A percentile compares a stretch with the other conserved stretches of the same genome.
Evolutionary conservation across 192 early-diverging fungal species (phyloP).

Genomic region (Umbelopsis sp.): DNA sequence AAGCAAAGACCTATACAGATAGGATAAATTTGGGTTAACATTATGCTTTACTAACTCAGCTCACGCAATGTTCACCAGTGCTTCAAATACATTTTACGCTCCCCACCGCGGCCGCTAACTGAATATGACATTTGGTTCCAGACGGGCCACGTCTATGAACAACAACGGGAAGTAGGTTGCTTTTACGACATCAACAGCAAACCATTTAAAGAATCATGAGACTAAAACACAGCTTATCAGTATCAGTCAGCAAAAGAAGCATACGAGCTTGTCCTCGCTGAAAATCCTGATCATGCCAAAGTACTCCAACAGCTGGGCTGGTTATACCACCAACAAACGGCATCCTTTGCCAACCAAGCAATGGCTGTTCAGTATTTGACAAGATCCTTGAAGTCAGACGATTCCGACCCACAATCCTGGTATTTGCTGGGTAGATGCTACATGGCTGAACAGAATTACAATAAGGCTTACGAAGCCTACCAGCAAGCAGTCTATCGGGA

Average conservation of each 20-base stretch:
- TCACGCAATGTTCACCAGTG: slow-evolving; percentile 55
- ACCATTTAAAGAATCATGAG: too few relatives aligned
- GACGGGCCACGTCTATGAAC: slow-evolving; percentile 96
- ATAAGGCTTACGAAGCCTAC: slow-evolving; percentile 96
- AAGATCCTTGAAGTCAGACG: slow-evolving; percentile 82
- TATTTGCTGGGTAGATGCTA: slow-evolving; percentile 96
- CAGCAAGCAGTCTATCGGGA: slow-evolving; percentile 97
- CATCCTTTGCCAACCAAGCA: slow-evolving; percentile 83
- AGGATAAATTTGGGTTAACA: slow-evolving; percentile 12
- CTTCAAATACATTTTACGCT: slow-evolving; percentile 85
- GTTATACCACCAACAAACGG: slow-evolving; percentile 88
- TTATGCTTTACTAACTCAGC: background rate
- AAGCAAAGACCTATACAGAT: background rate
- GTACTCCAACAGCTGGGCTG: slow-evolving; percentile 97
- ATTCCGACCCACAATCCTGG: slow-evolving; percentile 89
- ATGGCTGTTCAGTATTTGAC: slow-evolving; percentile 82
- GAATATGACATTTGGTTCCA: slow-evolving; percentile 99
- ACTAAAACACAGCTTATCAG: slow-evolving; percentile 25
- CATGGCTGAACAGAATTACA: slow-evolving; percentile 94
- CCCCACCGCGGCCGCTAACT: slow-evolving; percentile 92
- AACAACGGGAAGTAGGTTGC: slow-evolving; percentile 78
- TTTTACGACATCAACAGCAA: background rate
- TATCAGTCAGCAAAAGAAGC: slow-evolving; percentile 78
- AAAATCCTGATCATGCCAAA: slow-evolving; percentile 94
- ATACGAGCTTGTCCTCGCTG: slow-evolving; percentile 88